Percentiles rank a stretch among this genome's conserved stretches.
These are phyloP conservation scores for Starmerella vaccinii DNA, from an alignment of 805 yeast genomes.

Conservation along the genomic window DNA sequence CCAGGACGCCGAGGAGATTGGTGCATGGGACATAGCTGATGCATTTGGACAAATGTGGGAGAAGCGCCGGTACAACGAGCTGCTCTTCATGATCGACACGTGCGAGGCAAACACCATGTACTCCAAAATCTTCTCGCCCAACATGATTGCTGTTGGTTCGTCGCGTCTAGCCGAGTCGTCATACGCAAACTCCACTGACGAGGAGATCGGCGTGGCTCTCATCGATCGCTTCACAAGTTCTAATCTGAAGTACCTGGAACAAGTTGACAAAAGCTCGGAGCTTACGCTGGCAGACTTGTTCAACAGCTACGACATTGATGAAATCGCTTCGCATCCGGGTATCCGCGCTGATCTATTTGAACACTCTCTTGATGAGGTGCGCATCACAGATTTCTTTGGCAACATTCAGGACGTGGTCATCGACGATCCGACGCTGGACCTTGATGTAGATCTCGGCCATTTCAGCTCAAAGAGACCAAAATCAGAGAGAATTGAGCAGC, in stretches of 20 bases:
- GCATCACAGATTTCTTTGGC: conserved; percentile 89
- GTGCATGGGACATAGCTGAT: conserved; percentile 90
- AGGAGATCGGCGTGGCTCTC: conserved; percentile 94
- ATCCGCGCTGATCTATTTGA: conserved; percentile 68
- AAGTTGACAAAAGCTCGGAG: conserved; percentile 62
- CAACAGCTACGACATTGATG: conserved; percentile 70
- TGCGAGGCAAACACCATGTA: conserved; percentile 99
- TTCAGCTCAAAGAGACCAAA: background rate
- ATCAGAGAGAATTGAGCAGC: background rate
- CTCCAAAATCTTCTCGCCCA: conserved; percentile 82
- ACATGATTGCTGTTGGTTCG: conserved; percentile 85
- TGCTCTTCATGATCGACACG: conserved; percentile 95
- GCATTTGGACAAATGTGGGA: conserved; percentile 97
- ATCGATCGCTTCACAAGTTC: conserved; percentile 93
- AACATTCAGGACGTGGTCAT: conserved; percentile 70
- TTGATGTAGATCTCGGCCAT: conserved; percentile 29
- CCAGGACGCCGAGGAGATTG: conserved; percentile 97
- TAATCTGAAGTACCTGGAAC: conserved; percentile 78
- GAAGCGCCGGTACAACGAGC: conserved; percentile 87
- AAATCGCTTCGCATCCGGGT: conserved; percentile 90
- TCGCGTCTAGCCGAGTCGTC: conserved; percentile 79
- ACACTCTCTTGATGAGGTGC: conserved; percentile 56
- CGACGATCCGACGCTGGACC: conserved; percentile 41
- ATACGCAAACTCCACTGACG: conserved; percentile 91
- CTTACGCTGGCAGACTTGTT: conserved; percentile 74